Evolutionary conservation across 140 eudicot species (phyloP), one percentile per base, ranked within the genome.

Genomic region (Cichorium intybus): DNA sequence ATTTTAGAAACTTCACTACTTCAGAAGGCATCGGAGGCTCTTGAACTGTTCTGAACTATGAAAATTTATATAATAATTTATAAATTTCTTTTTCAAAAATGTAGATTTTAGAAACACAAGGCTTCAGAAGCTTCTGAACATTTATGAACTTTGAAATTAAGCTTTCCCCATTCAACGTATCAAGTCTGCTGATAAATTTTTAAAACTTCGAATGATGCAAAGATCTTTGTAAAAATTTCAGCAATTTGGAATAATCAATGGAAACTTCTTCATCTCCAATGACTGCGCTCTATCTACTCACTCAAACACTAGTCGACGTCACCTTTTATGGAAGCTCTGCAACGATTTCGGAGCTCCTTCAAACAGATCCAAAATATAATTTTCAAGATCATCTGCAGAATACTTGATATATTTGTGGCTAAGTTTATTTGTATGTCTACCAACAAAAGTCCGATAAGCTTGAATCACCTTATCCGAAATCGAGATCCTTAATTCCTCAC

Each of bases 391-490:
- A 69, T 91, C 97, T 45, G 96, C 91, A 45, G 48, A 64, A 64
- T 91, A 83, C 82, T 85, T 87, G 24, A 87, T 87, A 68, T 87
- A 68, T 77, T 73, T 87, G 27, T 91, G 95, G 59, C 91, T 87
- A 20, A 87, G 63, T 26, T 71, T 68, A 68, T 79, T 81, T 6
- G 9, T 8, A 31, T 82, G 88, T 26, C 96, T 74, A 35, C 95
- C 96, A 15, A 85, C 81, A 70, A 85, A 92, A 18, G 91, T 88
- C 18, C 96, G 77, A 56, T 87, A 92, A 49, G 91, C 96, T 70
- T 80, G 97, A 57, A 87, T 85, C 41, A 88, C 95, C 87, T 84
- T 82, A 46, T 82, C 89, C 14, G 97, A 85, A 21, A 90, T 88
- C 51, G 98, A 92, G 80, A 87, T 92, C 45, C 87, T 67, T 60